phyloP scores from a whole-genome alignment of 2,329 filamentous ascomycete species.

The Talaromyces sp. region DNA sequence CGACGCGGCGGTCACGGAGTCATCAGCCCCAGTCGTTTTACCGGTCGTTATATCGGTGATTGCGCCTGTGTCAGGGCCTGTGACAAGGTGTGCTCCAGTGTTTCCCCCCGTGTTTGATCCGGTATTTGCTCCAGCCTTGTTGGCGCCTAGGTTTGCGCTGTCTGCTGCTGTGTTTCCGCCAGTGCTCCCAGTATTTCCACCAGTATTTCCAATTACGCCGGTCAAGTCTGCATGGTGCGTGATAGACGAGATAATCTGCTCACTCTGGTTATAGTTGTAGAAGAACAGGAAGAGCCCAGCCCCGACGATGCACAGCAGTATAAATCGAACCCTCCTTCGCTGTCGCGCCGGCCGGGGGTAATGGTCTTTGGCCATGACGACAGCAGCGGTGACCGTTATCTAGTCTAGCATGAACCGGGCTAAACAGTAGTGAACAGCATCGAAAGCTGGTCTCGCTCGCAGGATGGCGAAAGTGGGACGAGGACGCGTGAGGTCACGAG shows the following conservation, averaged over 20 bases:
- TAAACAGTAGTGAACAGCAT: background rate
- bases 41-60: background rate
- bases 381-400: background rate
- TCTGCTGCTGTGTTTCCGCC: background rate
- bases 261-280: slow-evolving; percentile 5
- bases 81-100: background rate
- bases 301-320: slow-evolving; percentile 1
- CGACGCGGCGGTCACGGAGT: background rate
- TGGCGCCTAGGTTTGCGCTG: background rate
- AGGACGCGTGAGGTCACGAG: background rate
- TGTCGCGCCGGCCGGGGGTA: slow-evolving; percentile 7
- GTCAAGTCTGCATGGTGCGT: background rate
- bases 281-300: slow-evolving; percentile 9
- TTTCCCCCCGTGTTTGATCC: background rate
- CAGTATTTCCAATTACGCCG: background rate
- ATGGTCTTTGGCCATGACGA: slow-evolving; percentile 6
- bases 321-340: slow-evolving; percentile 6
- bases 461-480: background rate
- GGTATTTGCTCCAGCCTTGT: background rate
- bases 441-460: background rate
- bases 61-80: background rate
- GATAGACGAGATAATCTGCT: slow-evolving; percentile 2
- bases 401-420: background rate
- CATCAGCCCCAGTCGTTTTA: background rate
- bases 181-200: background rate